Conservation (phyloP, 2,329 filamentous ascomycete genomes). For the Lasiodiplodia gonubiensis region DNA sequence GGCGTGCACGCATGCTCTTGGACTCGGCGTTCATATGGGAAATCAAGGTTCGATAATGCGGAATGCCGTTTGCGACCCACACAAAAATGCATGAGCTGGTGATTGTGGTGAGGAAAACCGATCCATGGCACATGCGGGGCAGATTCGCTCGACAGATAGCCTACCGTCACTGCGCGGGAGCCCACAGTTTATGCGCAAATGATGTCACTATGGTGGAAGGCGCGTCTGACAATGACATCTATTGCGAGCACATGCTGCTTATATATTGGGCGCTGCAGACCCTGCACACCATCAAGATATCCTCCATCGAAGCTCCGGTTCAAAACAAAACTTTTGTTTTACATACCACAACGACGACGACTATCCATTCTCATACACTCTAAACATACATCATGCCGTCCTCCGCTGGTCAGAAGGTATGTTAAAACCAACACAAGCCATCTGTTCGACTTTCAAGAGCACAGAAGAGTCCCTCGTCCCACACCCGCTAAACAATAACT, state of each 20-base stretch:
- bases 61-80: background rate
- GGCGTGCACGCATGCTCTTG: background rate
- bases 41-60: background rate
- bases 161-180: background rate
- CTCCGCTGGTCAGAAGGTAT: conserved; percentile 33
- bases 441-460: conserved; percentile 7
- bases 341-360: background rate
- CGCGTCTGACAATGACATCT: background rate
- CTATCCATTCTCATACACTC: background rate
- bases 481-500: background rate
- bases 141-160: background rate
- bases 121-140: background rate
- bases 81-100: background rate
- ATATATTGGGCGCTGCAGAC: background rate
- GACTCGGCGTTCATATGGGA: background rate
- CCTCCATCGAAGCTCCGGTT: no score
- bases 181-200: conserved; percentile 1
- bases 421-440: conserved; percentile 2
- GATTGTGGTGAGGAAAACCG: background rate
- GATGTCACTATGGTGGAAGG: conserved; percentile 1
- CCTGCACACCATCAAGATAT: background rate
- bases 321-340: background rate
- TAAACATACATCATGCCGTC: conserved; percentile 28
- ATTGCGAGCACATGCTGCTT: background rate
- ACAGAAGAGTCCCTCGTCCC: background rate